Evolutionary conservation across 2,329 filamentous ascomycete genomes (phyloP).

Genomic region (Phyllosticta citrichinensis): DNA sequence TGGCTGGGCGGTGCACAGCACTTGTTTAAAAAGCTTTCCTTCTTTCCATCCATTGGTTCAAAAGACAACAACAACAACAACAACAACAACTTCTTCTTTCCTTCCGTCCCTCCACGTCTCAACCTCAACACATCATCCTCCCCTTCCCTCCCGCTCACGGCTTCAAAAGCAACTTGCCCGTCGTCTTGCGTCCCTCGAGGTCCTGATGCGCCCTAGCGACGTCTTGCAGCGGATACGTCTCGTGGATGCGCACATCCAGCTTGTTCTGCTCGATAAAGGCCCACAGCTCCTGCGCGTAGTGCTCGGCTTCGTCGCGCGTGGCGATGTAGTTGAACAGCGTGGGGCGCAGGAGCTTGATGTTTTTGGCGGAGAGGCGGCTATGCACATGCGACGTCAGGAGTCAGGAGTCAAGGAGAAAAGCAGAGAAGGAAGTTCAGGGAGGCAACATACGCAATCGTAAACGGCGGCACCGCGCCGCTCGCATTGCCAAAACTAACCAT

Average conservation of each 20-base stretch:
- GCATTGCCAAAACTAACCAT: constrained; percentile 76
- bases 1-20: no score
- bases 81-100: not conserved
- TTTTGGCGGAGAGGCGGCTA: constrained; percentile 56
- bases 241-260: constrained; percentile 63
- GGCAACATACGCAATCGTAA: constrained; percentile 48
- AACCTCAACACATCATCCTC: not conserved
- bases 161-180: constrained; percentile 71
- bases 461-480: constrained; percentile 65
- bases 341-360: constrained; percentile 66
- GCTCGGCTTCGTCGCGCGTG: constrained; percentile 59
- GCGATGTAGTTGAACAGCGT: constrained; percentile 60
- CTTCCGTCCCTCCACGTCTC: no score
- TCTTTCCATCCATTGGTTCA: not conserved
- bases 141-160: constrained; percentile 39
- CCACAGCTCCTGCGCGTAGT: constrained; percentile 64
- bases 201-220: constrained; percentile 64
- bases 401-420: no score
- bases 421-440: not conserved
- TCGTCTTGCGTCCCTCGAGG: constrained; percentile 71
- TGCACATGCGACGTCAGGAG: not conserved
- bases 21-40: not conserved
- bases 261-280: constrained; percentile 58
- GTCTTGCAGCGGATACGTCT: constrained; percentile 66
- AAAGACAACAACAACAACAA: not conserved